Conservation (phyloP, 2,329 filamentous ascomycete species). For the Colletotrichum siamense region DNA sequence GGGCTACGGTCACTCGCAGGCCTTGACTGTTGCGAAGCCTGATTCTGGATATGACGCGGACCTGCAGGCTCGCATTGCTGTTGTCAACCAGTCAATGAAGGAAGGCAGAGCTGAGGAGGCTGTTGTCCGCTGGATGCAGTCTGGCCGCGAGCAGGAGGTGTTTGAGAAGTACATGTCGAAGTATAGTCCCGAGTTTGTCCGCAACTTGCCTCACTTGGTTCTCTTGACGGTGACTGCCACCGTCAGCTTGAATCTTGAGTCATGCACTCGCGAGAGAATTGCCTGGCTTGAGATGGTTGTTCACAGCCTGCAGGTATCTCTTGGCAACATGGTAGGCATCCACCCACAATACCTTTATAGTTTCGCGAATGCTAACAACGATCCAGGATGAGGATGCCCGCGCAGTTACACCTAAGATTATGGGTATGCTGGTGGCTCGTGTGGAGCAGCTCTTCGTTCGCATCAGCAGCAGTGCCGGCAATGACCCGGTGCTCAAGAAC, state of each 20-base stretch:
- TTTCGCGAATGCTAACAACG: slow-evolving; percentile 28
- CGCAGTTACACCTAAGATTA: slow-evolving; percentile 62
- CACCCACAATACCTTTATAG: neutral
- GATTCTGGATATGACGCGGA: slow-evolving; percentile 47
- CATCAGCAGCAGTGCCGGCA: slow-evolving; percentile 52
- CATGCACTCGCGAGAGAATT: slow-evolving; percentile 61
- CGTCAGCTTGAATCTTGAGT: slow-evolving; percentile 62
- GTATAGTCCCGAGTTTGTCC: slow-evolving; percentile 57
- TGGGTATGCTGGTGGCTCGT: slow-evolving; percentile 56
- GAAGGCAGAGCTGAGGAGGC: slow-evolving; percentile 67
- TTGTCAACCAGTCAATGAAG: slow-evolving; percentile 68
- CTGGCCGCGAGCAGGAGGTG: slow-evolving; percentile 65
- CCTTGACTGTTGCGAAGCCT: slow-evolving; percentile 15
- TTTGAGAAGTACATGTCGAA: slow-evolving; percentile 62
- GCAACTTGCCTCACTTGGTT: slow-evolving; percentile 64
- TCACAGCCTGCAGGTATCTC: slow-evolving; percentile 53
- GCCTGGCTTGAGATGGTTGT: slow-evolving; percentile 67
- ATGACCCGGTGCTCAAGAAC: slow-evolving; percentile 53
- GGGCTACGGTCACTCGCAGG: slow-evolving; percentile 21
- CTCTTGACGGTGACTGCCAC: slow-evolving; percentile 70
- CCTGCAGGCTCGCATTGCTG: slow-evolving; percentile 57
- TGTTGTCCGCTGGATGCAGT: slow-evolving; percentile 71
- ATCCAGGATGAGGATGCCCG: slow-evolving; percentile 58
- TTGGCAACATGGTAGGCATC: slow-evolving; percentile 55
- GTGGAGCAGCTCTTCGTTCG: slow-evolving; percentile 59